phyloP scores from a whole-genome alignment of 441 rosid genomes.

The Pelargonium myrrhifolium region DNA sequence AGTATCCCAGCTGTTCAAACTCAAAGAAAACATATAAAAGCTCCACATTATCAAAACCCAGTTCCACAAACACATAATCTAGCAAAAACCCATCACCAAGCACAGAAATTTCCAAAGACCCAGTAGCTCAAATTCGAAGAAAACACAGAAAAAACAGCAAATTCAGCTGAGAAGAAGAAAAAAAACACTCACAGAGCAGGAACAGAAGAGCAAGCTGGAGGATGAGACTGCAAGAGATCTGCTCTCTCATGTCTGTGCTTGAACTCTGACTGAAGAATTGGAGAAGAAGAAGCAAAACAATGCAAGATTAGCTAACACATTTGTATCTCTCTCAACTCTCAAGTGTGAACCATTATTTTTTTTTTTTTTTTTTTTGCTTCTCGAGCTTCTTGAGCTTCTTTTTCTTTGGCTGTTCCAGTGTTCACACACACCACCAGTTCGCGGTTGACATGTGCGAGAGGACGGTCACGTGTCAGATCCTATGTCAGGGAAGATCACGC shows the following conservation, averaged over 20 bases:
- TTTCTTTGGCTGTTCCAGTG: too few species aligned
- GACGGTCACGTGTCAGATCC: constrained; percentile 2
- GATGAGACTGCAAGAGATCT: background rate
- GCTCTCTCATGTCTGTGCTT: constrained; percentile 17
- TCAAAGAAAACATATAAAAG: background rate
- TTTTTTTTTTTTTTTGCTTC: too few species aligned
- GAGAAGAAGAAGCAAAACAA: background rate
- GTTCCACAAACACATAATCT: background rate
- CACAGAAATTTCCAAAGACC: background rate
- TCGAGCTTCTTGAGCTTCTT: too few species aligned
- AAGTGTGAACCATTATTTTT: too few species aligned
- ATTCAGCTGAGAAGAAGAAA: background rate
- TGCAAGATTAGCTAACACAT: constrained; percentile 2
- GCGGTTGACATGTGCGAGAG: constrained; percentile 7
- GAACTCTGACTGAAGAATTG: background rate
- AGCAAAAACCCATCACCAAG: background rate
- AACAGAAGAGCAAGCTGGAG: constrained; percentile 15
- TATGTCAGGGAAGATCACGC: constrained; percentile 23
- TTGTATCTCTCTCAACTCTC: background rate
- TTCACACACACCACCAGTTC: background rate
- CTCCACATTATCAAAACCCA: background rate
- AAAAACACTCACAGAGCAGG: constrained; percentile 20
- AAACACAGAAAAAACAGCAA: background rate
- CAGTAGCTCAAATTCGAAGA: background rate
- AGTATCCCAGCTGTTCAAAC: too few species aligned